Conservation (phyloP, 2,329 filamentous ascomycete genomes). For the Alternaria atra region DNA sequence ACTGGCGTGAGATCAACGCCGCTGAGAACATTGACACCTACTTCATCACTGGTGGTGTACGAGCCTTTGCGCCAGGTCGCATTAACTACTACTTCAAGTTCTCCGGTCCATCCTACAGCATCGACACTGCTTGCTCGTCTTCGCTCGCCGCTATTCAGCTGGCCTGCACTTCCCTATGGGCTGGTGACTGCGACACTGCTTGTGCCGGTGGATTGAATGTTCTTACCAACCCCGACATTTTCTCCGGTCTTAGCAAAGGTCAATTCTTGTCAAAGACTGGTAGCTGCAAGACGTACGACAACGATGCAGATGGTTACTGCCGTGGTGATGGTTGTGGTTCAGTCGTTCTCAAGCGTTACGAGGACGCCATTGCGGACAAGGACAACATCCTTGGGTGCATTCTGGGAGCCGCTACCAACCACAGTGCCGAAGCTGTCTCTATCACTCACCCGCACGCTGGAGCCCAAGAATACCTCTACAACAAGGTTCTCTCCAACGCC, state of each 20-base stretch:
- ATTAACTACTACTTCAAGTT: conserved; percentile 84
- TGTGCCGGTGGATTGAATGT: conserved; percentile 81
- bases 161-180: conserved; percentile 76
- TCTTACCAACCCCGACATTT: conserved; percentile 82
- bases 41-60: conserved; percentile 71
- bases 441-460: conserved; percentile 85
- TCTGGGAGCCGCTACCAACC: conserved; percentile 78
- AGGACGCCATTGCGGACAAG: conserved; percentile 78
- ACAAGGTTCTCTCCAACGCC: conserved; percentile 74
- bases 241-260: conserved; percentile 76
- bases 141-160: conserved; percentile 76
- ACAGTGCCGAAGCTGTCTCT: conserved; percentile 80
- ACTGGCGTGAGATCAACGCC: conserved; percentile 79
- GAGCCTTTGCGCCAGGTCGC: conserved; percentile 69
- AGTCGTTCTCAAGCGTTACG: conserved; percentile 79
- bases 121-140: conserved; percentile 83
- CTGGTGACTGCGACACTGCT: conserved; percentile 81
- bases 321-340: conserved; percentile 79
- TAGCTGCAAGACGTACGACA: conserved; percentile 82
- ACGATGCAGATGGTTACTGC: conserved; percentile 83
- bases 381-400: conserved; percentile 79
- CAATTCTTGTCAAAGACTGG: conserved; percentile 82
- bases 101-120: conserved; percentile 73
- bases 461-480: conserved; percentile 76
- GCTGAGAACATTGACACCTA: conserved; percentile 75